Evolutionary conservation across 192 early-diverging fungal species (phyloP), one percentile per base, ranked within the genome.

Genomic region (Dissophora ornata): DNA sequence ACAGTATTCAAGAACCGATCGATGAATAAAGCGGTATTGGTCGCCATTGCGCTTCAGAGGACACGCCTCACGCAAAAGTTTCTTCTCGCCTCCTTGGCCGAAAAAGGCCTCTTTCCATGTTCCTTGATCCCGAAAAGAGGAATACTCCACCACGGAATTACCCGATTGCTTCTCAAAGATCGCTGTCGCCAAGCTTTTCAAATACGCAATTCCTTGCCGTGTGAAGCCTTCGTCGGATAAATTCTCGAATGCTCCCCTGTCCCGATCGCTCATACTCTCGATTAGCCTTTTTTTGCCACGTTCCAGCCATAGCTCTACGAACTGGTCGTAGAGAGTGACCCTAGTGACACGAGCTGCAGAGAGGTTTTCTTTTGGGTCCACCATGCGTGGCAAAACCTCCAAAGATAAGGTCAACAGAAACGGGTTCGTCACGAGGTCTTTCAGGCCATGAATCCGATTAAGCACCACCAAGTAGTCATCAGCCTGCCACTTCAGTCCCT

Each of bases 101-200:
- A 57, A 57, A 36, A 57, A 57, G n/a, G 32, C 16, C 1, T 6
- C 56, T 13, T 57, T 57, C 56, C 40, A 57, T 24, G 56, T 18
- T 7, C 24, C 38, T 18, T 15, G 2, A 7, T 57, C 56, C 0
- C 16, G 10, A 5, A 57, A 25, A 3, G 13, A 19, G 9, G 24
- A 18, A 36, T 57, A 57, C 15, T 57, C 21, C 15, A 57, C 56
- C 2, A 57, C 40, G 1, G 56, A 24, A 25, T 26, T 6, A 3
- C 40, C 56, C 25, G 38, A 10, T 22, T 57, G 56, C 22, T 44
- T 4, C 40, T 12, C 22, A 22, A 26, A 57, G 56, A 57, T 57
- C 22, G 56, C 56, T 15, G 22, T 36, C 8, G 56, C 56, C 15
- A 57, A 22, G 0, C 22, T 2, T 22, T 28, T 44, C 40, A 26